phyloP scores from a whole-genome alignment of 495 filamentous ascomycete genomes.

The Choiromyces venosus region DNA sequence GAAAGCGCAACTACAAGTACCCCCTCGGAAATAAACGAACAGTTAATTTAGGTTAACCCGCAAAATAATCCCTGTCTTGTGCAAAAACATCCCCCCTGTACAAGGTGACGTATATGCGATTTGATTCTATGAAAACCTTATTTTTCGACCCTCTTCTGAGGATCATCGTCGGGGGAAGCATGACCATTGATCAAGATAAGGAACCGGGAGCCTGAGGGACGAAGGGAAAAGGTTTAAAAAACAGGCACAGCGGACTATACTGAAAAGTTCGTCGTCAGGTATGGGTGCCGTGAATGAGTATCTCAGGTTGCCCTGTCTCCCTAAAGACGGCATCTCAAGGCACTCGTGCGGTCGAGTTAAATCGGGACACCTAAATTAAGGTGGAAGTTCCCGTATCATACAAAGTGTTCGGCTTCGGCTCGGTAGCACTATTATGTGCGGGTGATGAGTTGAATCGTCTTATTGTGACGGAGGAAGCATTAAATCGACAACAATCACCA shows the following conservation, averaged over 20 bases:
- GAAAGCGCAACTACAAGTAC: background rate
- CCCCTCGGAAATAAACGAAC: no score
- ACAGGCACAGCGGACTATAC: background rate
- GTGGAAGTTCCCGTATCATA: no score
- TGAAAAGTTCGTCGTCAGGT: background rate
- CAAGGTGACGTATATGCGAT: no score
- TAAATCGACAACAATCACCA: background rate
- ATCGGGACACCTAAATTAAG: no score
- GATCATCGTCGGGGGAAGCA: background rate
- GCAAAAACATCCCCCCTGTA: no score
- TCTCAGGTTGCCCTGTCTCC: background rate
- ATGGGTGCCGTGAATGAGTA: background rate
- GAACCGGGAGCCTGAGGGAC: background rate
- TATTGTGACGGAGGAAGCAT: background rate
- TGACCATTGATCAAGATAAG: background rate
- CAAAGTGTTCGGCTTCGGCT: no score
- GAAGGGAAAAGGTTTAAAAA: background rate
- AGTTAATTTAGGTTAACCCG: no score
- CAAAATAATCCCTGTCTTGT: no score
- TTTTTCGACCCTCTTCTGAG: background rate
- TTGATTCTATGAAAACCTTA: background rate
- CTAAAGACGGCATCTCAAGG: background rate
- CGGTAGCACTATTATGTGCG: background rate
- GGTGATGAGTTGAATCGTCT: background rate
- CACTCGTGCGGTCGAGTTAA: no score